Percentiles rank a stretch among this genome's conserved stretches.
These are phyloP conservation scores for Prunus campanulata DNA, from an alignment of 306 rosid genomes.

Conservation along the genomic window DNA sequence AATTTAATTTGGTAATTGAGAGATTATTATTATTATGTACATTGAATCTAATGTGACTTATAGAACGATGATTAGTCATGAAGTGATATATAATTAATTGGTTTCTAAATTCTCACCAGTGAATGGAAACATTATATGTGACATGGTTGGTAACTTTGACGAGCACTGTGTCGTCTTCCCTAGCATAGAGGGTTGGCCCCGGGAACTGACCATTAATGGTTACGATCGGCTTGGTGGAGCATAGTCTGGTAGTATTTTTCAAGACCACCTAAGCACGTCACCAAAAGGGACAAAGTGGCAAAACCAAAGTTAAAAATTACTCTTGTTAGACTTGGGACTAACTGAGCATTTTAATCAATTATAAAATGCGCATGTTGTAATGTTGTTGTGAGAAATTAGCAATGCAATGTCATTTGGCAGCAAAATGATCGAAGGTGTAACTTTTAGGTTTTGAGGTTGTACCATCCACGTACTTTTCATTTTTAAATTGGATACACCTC, in stretches of 20 bases:
- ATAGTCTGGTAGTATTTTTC: slow-evolving; percentile 48
- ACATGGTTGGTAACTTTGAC: slow-evolving; percentile 73
- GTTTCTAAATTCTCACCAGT: slow-evolving; percentile 46
- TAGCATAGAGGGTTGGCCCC: slow-evolving; percentile 84
- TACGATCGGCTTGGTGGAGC: slow-evolving; percentile 65
- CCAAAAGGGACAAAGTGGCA: not conserved
- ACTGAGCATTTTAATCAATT: not conserved
- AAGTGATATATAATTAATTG: not conserved
- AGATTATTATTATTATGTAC: not conserved
- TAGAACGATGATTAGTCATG: not conserved
- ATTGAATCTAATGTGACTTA: not conserved
- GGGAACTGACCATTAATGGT: slow-evolving; percentile 84
- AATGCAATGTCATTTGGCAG: not conserved
- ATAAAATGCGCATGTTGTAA: not conserved
- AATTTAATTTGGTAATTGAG: not conserved
- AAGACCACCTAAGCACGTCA: slow-evolving; percentile 57
- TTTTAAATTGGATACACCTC: not conserved
- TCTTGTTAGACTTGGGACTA: not conserved
- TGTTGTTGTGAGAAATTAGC: not conserved
- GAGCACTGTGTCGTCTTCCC: slow-evolving; percentile 79
- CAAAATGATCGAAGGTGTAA: not conserved
- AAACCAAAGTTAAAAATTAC: not conserved
- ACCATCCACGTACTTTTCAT: slow-evolving; percentile 22
- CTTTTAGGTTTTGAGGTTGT: slow-evolving; percentile 27
- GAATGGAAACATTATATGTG: slow-evolving; percentile 59